Evolutionary conservation across 768 basidiomycete species (phyloP).

Genomic region (Leccinellum luteum): DNA sequence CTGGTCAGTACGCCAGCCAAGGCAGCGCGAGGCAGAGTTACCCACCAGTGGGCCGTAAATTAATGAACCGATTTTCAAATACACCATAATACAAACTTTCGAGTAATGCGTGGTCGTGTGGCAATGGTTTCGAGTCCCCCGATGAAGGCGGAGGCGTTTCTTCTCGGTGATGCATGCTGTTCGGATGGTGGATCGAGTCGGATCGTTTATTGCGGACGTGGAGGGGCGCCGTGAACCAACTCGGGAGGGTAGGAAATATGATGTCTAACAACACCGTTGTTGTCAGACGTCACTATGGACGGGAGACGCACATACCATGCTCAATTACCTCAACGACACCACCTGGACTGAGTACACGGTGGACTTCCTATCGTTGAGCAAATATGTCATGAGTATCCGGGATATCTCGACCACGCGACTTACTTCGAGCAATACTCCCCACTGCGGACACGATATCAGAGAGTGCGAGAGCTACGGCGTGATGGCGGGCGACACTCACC

Average conservation of each 20-base stretch:
- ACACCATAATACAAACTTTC: constrained; percentile 66
- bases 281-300: not conserved
- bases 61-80: constrained; percentile 71
- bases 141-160: constrained; percentile 32
- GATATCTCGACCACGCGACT: not conserved
- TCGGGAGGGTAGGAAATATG: constrained; percentile 70
- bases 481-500: constrained; percentile 30
- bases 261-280: constrained; percentile 47
- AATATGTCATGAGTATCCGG: constrained; percentile 1
- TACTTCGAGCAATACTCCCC: constrained; percentile 68
- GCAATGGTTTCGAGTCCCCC: constrained; percentile 34
- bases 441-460: constrained; percentile 38
- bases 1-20: constrained; percentile 5
- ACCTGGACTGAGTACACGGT: constrained; percentile 64
- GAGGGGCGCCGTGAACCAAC: constrained; percentile 74
- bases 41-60: constrained; percentile 65
- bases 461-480: not conserved
- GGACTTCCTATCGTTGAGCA: constrained; percentile 55
- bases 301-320: constrained; percentile 49
- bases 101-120: constrained; percentile 68
- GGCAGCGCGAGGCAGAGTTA: not conserved
- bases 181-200: constrained; percentile 51
- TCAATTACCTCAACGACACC: constrained; percentile 72
- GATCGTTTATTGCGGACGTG: constrained; percentile 48
- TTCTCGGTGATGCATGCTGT: constrained; percentile 38